Conservation (phyloP, 2,329 filamentous ascomycete genomes). For the Scedosporium apiospermum region DNA sequence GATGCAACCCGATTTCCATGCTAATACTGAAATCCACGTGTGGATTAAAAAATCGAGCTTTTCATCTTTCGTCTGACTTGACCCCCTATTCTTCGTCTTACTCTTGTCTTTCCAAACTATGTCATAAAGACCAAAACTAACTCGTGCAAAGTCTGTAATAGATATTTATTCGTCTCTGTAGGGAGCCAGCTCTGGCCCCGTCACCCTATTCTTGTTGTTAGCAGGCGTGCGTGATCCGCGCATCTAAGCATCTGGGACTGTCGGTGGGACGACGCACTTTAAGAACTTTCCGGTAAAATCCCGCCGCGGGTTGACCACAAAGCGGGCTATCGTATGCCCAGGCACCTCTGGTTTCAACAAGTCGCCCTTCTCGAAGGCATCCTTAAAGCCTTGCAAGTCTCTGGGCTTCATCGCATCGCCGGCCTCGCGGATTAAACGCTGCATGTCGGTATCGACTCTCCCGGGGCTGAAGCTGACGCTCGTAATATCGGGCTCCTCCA, state of each 20-base stretch:
- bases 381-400: conserved; percentile 59
- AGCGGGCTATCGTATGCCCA: conserved; percentile 73
- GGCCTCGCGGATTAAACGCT: conserved; percentile 60
- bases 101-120: conserved; percentile 16
- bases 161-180: conserved; percentile 24
- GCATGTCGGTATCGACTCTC: conserved; percentile 84
- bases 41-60: conserved; percentile 64
- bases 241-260: not conserved
- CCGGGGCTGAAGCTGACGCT: conserved; percentile 68
- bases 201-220: conserved; percentile 5
- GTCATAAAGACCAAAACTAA: not conserved
- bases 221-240: not conserved
- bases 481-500: conserved; percentile 69
- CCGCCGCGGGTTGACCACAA: conserved; percentile 55
- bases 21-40: conserved; percentile 62
- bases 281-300: conserved; percentile 70
- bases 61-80: conserved; percentile 76
- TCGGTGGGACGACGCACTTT: conserved; percentile 36
- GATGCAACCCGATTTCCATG: conserved; percentile 60
- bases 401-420: conserved; percentile 37
- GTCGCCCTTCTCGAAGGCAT: conserved; percentile 59
- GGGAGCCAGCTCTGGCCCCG: conserved; percentile 32
- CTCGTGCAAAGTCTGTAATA: not conserved
- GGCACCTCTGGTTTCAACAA: conserved; percentile 77
- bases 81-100: conserved; percentile 6